A percentile compares a stretch with the other conserved stretches of the same genome.
These are phyloP conservation scores for Periglandula ipomoeae DNA, from an alignment of 2,329 filamentous ascomycete species.

Conservation along the genomic window DNA sequence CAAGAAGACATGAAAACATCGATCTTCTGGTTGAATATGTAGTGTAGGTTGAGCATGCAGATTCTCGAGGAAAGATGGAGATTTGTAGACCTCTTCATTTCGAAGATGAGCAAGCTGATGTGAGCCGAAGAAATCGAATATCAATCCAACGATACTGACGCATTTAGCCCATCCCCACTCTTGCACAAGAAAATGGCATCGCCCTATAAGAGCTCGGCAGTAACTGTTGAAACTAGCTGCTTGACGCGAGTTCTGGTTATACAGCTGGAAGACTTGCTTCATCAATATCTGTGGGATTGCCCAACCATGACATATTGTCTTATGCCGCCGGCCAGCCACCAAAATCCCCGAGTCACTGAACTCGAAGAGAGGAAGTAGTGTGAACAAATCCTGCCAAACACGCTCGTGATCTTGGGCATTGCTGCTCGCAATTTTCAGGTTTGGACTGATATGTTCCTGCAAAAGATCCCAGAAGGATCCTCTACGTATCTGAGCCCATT, in stretches of 20 bases:
- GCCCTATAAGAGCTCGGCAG: conserved; percentile 46
- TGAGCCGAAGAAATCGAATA: conserved; percentile 61
- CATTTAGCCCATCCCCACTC: conserved; percentile 58
- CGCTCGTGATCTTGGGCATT: conserved; percentile 43
- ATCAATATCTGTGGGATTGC: conserved; percentile 46
- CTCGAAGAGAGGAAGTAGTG: conserved; percentile 50
- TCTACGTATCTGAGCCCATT: conserved; percentile 38
- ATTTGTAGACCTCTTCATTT: conserved; percentile 54
- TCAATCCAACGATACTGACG: conserved; percentile 46
- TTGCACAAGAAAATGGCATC: conserved; percentile 53
- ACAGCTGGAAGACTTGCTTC: conserved; percentile 48
- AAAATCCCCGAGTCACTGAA: conserved; percentile 47
- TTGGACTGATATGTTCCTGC: conserved; percentile 32
- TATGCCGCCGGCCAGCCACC: conserved; percentile 22
- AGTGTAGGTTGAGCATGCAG: conserved; percentile 39
- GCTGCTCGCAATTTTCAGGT: conserved; percentile 23
- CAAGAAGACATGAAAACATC: conserved; percentile 58
- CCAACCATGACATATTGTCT: conserved; percentile 45
- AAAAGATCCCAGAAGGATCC: conserved; percentile 53
- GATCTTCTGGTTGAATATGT: conserved; percentile 43
- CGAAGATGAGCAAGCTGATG: conserved; percentile 52
- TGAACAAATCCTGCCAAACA: conserved; percentile 50
- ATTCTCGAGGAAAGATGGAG: conserved; percentile 51
- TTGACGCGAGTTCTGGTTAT: conserved; percentile 45
- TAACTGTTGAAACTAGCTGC: conserved; percentile 57